A percentile compares a stretch with the other conserved stretches of the same genome.
Conservation (phyloP, 768 basidiomycete genomes). For the Trametopsis cervina region DNA sequence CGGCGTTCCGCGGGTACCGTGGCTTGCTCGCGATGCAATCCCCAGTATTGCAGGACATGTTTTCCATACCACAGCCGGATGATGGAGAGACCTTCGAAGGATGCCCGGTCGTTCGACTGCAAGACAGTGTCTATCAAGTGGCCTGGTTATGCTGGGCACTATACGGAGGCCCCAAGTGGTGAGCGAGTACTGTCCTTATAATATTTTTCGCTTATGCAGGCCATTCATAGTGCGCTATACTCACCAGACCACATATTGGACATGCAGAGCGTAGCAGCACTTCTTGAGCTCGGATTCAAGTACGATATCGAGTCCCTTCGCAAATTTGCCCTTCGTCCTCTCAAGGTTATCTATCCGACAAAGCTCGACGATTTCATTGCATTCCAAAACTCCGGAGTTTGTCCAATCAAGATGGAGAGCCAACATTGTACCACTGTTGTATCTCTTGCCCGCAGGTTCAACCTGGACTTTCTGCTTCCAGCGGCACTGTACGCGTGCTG, state of each 20-base stretch:
- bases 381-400: background rate
- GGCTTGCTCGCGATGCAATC: constrained; percentile 5
- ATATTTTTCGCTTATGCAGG: background rate
- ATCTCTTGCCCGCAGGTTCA: background rate
- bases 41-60: constrained; percentile 7
- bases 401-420: background rate
- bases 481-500: no score
- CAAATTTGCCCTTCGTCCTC: background rate
- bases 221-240: background rate
- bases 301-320: background rate
- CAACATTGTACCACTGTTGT: background rate
- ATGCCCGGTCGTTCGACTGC: background rate
- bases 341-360: background rate
- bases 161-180: background rate
- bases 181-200: background rate
- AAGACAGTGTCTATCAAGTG: background rate
- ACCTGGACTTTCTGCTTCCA: constrained; percentile 1
- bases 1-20: constrained; percentile 3
- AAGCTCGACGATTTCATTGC: background rate
- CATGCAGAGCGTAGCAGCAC: background rate
- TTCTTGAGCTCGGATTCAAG: background rate
- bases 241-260: background rate
- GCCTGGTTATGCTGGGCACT: background rate
- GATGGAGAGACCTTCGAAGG: background rate
- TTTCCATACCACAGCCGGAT: background rate